These are phyloP conservation scores for Coemansia sp. DNA, from an alignment of 192 early-diverging fungal genomes.

Conservation along the genomic window DNA sequence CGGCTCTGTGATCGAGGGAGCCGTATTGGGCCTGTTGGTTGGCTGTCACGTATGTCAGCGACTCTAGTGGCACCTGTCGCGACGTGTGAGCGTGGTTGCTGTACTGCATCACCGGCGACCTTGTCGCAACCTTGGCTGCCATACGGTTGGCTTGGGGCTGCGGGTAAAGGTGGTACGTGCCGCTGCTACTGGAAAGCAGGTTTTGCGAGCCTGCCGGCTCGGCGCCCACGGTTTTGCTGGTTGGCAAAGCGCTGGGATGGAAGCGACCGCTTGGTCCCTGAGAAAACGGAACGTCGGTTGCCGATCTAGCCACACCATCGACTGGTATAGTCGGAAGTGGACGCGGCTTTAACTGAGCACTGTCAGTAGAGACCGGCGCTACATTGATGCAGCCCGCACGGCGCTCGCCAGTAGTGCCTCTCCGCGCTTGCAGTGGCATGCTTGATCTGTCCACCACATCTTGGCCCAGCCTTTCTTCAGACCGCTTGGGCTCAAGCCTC, in stretches of 20 bases:
- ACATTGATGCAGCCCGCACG: conserved; percentile 17
- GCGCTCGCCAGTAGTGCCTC: conserved; percentile 20
- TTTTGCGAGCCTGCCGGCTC: not conserved
- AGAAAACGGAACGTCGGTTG: not conserved
- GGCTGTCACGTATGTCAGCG: not conserved
- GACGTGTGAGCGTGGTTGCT: not conserved
- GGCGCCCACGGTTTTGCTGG: not conserved
- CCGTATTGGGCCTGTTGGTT: not conserved
- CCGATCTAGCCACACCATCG: not conserved
- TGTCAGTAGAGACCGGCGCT: not conserved
- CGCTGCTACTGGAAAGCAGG: not conserved
- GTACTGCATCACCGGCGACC: not conserved
- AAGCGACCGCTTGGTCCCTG: not conserved
- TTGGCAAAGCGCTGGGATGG: not conserved
- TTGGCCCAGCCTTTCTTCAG: conserved; percentile 4
- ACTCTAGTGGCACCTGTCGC: not conserved
- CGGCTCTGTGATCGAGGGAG: conserved; percentile 8
- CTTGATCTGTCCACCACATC: conserved; percentile 32
- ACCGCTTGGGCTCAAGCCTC: not conserved
- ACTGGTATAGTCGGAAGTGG: not conserved
- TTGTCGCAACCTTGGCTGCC: not conserved
- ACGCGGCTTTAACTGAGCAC: not conserved
- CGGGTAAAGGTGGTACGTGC: conserved; percentile 24
- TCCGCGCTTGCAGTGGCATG: conserved; percentile 30
- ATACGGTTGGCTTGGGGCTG: conserved; percentile 3